Evolutionary conservation across 1,284 basidiomycete genomes (phyloP).

Genomic region (Trametes sp.): DNA sequence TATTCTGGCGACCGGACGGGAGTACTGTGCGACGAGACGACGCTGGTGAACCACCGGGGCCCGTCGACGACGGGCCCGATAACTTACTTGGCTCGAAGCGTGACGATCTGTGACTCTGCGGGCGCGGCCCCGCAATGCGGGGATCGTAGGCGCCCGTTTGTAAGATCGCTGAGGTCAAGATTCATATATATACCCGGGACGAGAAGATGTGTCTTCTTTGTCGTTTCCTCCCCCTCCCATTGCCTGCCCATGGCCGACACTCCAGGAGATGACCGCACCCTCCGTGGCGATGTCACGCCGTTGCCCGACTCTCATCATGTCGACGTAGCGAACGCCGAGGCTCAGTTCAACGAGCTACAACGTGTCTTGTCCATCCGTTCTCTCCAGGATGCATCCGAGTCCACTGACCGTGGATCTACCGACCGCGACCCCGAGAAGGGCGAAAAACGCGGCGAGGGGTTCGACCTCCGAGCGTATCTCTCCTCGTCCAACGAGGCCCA

Average conservation of each 20-base stretch:
- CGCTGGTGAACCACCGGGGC: background rate
- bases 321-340: constrained; percentile 56
- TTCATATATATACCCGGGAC: constrained; percentile 16
- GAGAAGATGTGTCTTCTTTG: constrained; percentile 1
- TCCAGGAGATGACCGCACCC: constrained; percentile 42
- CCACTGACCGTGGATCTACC: constrained; percentile 32
- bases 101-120: constrained; percentile 11
- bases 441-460: constrained; percentile 47
- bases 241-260: constrained; percentile 37
- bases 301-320: constrained; percentile 48
- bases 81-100: constrained; percentile 2
- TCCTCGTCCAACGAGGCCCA: constrained; percentile 70
- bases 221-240: constrained; percentile 15
- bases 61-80: background rate
- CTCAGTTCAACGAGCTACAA: constrained; percentile 61
- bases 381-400: constrained; percentile 21
- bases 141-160: constrained; percentile 9
- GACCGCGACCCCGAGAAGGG: constrained; percentile 56
- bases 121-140: constrained; percentile 8
- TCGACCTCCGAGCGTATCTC: constrained; percentile 82
- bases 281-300: constrained; percentile 33
- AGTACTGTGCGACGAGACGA: background rate
- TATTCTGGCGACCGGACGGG: no score
- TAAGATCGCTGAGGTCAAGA: constrained; percentile 20
- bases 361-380: constrained; percentile 44